Evolutionary conservation across 2,329 filamentous ascomycete species (phyloP), one percentile per base, ranked within the genome.

Genomic region (Ceratocystis colombiana): DNA sequence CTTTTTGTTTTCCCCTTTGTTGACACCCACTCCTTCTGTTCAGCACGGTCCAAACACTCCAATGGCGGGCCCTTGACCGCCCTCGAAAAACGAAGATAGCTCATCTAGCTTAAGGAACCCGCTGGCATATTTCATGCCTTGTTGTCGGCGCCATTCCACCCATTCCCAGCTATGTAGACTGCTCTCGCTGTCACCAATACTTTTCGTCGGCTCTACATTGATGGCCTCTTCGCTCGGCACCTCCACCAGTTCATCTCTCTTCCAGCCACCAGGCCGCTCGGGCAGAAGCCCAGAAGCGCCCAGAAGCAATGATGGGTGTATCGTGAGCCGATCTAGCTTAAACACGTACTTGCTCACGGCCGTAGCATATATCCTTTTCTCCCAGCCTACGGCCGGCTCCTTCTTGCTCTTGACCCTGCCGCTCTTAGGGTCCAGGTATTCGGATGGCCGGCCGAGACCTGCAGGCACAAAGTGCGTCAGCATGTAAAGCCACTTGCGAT

Each of bases 311-410:
- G 91, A 88, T 0, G 94, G 92, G 70, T 92, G 85, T 3, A 97
- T 84, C 0, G 93, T 97, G 71, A 94, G 79, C 28, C 93, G 80
- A 0, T 88, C 89, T 66, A 90, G 80, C 78, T 93, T 93, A 74
- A 90, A 86, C 50, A 93, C 89, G 74, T 93, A 93, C 77, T 91
- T 92, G 77, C 83, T 86, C 55, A 93, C 75, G 0, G 85, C 86
- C 0, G 86, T 87, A 0, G 89, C 89, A 70, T 88, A 82, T 48
- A 93, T 80, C 68, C 82, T 84, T 75, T 82, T 85, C 73, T 84
- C 79, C 74, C 83, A 83, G 22, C 62, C 62, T 10, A 41, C 62
- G 1, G 73, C 74, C 30, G 76, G 69, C 2, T 71, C 70, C 61
- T 77, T 74, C 53, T 73, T 71, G 44, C 71, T 68, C 37, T 77